Evolutionary conservation across 805 yeast genomes (phyloP).

Genomic region (Cyberlindnera euphorbiiphila): DNA sequence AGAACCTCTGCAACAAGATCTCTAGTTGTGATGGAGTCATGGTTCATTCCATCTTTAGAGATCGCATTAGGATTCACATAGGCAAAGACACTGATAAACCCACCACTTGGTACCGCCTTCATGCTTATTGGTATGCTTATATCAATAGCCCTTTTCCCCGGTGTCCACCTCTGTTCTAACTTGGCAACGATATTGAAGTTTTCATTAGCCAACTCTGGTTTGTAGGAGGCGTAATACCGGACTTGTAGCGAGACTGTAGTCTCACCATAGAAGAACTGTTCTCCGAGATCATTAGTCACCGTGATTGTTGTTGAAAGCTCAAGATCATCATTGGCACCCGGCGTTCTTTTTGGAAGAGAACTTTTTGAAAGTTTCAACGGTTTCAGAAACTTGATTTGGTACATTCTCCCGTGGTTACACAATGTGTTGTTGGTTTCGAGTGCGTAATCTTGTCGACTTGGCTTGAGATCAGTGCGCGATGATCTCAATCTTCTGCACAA

Average conservation of each 20-base stretch:
- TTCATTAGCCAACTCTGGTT: slow-evolving; percentile 1
- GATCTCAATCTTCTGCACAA: no score
- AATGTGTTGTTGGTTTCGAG: no score
- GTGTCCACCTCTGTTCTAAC: slow-evolving; percentile 15
- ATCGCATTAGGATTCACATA: slow-evolving; percentile 3
- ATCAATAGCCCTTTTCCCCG: slow-evolving; percentile 23
- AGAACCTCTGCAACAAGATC: slow-evolving; percentile 14
- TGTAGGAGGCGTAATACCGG: slow-evolving; percentile 4
- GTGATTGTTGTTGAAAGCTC: slow-evolving; percentile 24
- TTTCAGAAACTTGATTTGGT: slow-evolving; percentile 34
- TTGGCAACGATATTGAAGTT: background rate
- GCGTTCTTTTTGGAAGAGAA: slow-evolving; percentile 19
- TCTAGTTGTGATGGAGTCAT: slow-evolving; percentile 7
- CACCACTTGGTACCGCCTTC: slow-evolving; percentile 2
- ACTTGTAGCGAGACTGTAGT: slow-evolving; percentile 13
- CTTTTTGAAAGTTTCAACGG: slow-evolving; percentile 25
- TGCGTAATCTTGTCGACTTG: no score
- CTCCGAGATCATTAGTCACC: slow-evolving; percentile 39
- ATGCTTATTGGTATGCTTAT: slow-evolving; percentile 4
- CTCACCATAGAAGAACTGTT: slow-evolving; percentile 34
- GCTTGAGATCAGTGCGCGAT: slow-evolving; percentile 2
- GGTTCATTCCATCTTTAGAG: slow-evolving; percentile 14
- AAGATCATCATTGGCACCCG: slow-evolving; percentile 36
- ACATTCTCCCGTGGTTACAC: slow-evolving; percentile 24
- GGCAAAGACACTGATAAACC: slow-evolving; percentile 15